A percentile compares a stretch with the other conserved stretches of the same genome.
phyloP scores from a whole-genome alignment of 73 alveolate species.

The Stentor roeselii region DNA sequence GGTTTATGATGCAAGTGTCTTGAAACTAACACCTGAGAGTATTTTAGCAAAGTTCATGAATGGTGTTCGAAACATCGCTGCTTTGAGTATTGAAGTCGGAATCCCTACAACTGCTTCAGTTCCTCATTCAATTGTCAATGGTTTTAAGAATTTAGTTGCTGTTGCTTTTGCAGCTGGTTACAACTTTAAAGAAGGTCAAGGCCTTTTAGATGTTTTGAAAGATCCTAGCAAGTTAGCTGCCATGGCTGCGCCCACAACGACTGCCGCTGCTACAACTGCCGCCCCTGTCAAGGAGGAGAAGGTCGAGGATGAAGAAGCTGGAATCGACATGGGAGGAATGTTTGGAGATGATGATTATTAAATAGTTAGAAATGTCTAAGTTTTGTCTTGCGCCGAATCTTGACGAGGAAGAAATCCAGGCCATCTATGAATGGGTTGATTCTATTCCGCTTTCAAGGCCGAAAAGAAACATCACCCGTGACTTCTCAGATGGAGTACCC shows the following conservation, averaged over 20 bases:
- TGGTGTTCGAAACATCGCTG: constrained; percentile 78
- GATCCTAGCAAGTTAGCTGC: constrained; percentile 60
- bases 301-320: constrained; percentile 82
- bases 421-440: constrained; percentile 94
- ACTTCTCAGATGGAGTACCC: constrained; percentile 93
- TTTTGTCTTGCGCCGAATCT: constrained; percentile 44
- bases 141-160: constrained; percentile 96
- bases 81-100: constrained; percentile 87
- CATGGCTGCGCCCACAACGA: constrained; percentile 53
- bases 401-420: constrained; percentile 78
- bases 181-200: constrained; percentile 75
- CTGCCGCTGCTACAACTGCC: constrained; percentile 56
- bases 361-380: constrained; percentile 28
- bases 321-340: constrained; percentile 89
- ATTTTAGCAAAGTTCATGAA: constrained; percentile 27
- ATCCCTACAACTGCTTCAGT: constrained; percentile 95
- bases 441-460: constrained; percentile 90
- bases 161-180: constrained; percentile 88
- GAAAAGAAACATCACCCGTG: constrained; percentile 93
- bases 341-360: constrained; percentile 82
- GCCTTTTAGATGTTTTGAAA: constrained; percentile 45
- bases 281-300: constrained; percentile 48
- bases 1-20: constrained; percentile 93
- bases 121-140: constrained; percentile 94
- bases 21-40: constrained; percentile 85